Evolutionary conservation across 164 flowering plant genomes (phyloP), one percentile per base, ranked within the genome.

Genomic region (Aristolochia fimbriata): DNA sequence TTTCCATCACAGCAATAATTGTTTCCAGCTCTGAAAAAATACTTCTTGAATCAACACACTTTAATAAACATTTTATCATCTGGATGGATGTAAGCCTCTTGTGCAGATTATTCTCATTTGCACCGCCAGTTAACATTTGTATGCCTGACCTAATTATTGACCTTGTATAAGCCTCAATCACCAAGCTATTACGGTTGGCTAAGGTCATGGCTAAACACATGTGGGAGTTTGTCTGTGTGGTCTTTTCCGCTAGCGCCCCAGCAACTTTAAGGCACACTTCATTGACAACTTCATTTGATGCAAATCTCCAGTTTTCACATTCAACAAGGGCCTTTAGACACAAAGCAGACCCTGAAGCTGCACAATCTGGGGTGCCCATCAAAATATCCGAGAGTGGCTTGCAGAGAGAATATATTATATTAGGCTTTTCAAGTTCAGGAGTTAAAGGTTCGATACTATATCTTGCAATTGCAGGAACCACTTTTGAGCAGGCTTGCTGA

Each of bases 401-500:
- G 51, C 89, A 85, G 2, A 94, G 86, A 15, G 89, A 86, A 20
- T 74, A 74, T 25, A 94, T 85, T 57, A 94, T 80, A 17, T 61
- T 59, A 62, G 71, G 72, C 65, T 85, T 94, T 77, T 80, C 84
- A 48, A 80, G 85, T 6, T 81, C 85, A 8, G 95, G 82, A 0
- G 84, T 85, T 17, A 82, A 73, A 1, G 91, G 86, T 24, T 86
- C 90, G 30, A 94, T 94, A 24, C 81, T 89, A 67, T 86, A 87
- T 58, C 95, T 77, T 0, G 97, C 91, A 68, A 91, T 88, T 12
- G 97, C 88, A 14, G 95, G 93, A 21, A 94, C 74, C 43, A 90
- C 99, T 70, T 85, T 90, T 13, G 97, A 82, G 65, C 99, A 88
- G 20, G 94, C 96, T 62, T 90, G 97, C 45, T 86, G 96, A 68